Evolutionary conservation across 305 asterid species (phyloP).

Genomic region (Fraxinus greggii): DNA sequence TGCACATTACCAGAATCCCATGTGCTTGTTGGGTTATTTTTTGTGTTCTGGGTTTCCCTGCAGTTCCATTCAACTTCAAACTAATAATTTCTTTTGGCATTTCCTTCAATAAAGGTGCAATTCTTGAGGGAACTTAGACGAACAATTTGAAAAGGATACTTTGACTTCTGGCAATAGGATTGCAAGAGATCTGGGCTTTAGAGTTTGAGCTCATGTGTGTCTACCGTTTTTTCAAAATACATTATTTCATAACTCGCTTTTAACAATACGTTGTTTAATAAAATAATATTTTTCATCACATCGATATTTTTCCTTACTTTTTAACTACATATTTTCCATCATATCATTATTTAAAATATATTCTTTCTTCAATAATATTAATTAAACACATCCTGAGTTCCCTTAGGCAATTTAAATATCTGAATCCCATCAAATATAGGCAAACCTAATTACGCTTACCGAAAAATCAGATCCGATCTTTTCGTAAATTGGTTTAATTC

Average conservation of each 20-base stretch:
- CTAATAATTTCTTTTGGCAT: conserved; percentile 15
- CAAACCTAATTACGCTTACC: conserved; percentile 1
- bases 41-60: not conserved
- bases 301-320: no score
- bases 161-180: not conserved
- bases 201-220: no score
- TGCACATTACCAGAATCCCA: conserved; percentile 24
- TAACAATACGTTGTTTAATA: no score
- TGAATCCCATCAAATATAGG: conserved; percentile 27
- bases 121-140: not conserved
- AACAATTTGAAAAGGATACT: not conserved
- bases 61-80: conserved; percentile 38
- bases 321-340: no score
- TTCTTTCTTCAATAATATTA: no score
- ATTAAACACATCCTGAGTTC: no score
- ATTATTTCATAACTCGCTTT: no score
- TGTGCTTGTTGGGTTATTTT: conserved; percentile 17
- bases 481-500: no score
- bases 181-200: conserved; percentile 36
- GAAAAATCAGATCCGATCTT: no score
- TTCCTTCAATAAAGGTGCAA: conserved; percentile 6
- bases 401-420: not conserved
- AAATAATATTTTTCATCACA: no score
- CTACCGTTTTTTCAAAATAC: no score
- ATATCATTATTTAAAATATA: no score